These are phyloP conservation scores for Massarina eburnea DNA, from an alignment of 2,329 filamentous ascomycete species.

Conservation along the genomic window DNA sequence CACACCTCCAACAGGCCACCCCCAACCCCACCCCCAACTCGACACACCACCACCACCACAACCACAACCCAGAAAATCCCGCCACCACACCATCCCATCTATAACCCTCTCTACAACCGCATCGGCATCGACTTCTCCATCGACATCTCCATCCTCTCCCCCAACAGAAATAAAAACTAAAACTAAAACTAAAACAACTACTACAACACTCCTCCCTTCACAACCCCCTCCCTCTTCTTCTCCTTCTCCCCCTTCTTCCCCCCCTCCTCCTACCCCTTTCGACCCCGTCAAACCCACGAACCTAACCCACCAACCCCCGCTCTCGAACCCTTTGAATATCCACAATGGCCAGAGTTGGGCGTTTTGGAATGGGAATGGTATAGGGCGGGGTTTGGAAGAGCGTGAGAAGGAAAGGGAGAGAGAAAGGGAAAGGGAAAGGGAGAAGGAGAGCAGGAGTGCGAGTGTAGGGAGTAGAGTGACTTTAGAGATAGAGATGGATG, in stretches of 20 bases:
- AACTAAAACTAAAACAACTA: too few species aligned
- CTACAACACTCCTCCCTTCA: too few species aligned
- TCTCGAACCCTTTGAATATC: slow-evolving; percentile 51
- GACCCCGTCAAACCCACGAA: slow-evolving; percentile 23
- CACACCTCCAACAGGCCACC: too few species aligned
- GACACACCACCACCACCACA: too few species aligned
- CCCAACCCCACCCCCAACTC: slow-evolving; percentile 9
- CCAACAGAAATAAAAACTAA: too few species aligned
- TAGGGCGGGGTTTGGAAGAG: slow-evolving; percentile 17
- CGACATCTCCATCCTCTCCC: too few species aligned
- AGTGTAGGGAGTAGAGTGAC: slow-evolving; percentile 54
- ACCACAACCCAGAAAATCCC: too few species aligned
- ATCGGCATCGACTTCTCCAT: too few species aligned
- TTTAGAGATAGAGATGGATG: slow-evolving; percentile 5
- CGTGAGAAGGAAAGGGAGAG: slow-evolving; percentile 3
- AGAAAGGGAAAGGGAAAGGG: slow-evolving; percentile 23
- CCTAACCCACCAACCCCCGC: slow-evolving; percentile 23
- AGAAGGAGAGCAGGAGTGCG: slow-evolving; percentile 37
- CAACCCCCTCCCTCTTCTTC: slow-evolving; percentile 9
- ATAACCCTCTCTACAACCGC: too few species aligned
- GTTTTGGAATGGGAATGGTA: slow-evolving; percentile 53
- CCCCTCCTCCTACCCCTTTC: slow-evolving; percentile 6
- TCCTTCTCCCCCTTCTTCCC: background rate
- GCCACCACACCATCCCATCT: too few species aligned
- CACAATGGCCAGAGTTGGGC: slow-evolving; percentile 55